Evolutionary conservation across 306 rosid genomes (phyloP), one percentile per base, ranked within the genome.

Genomic region (Abrus pulchellus): DNA sequence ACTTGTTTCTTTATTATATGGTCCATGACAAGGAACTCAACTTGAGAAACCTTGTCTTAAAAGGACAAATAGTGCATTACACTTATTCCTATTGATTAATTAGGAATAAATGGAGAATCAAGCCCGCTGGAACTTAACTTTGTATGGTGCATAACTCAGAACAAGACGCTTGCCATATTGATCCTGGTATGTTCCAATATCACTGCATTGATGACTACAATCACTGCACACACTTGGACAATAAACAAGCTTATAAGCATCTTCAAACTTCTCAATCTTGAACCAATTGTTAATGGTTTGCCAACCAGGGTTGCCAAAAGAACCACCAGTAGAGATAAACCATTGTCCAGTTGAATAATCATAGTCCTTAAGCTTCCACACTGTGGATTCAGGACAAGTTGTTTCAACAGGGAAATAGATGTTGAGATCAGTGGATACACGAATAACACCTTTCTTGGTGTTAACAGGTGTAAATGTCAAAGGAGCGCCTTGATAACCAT

Each of bases 211-310:
- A 48, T 85, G 80, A 60, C 38, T 82, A 56, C 92, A 88, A 54
- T 61, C 45, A 8, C n/a, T 59, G 33, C 92, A 88, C 9, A 92
- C 94, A 1, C 57, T 73, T 12, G 97, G 94, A 56, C 94, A 92
- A n/a, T 84, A 92, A 0, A 68, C 81, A 1, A 92, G 36, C 68
- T 88, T 90, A 65, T 88, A 92, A 43, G 48, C 73, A 0, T 36
- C 74, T 20, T 78, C 82, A 1, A 44, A 66, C 70, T 81, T 85
- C 82, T 88, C 88, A 30, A 92, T 88, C 88, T 87, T 85, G 48
- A 88, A 86, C 89, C 87, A 89, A 14, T 81, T 84, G 66, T 66
- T 55, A 1, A 64, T 38, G 47, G 47, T 43, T 43, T 43, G 47
- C 7, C 7, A 5, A 43, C 47, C 47, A 1, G 47, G 47, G 7